Base-by-base conservation (phyloP, 1,139 yeast species). In the Magnusiomyces clavatus region DNA sequence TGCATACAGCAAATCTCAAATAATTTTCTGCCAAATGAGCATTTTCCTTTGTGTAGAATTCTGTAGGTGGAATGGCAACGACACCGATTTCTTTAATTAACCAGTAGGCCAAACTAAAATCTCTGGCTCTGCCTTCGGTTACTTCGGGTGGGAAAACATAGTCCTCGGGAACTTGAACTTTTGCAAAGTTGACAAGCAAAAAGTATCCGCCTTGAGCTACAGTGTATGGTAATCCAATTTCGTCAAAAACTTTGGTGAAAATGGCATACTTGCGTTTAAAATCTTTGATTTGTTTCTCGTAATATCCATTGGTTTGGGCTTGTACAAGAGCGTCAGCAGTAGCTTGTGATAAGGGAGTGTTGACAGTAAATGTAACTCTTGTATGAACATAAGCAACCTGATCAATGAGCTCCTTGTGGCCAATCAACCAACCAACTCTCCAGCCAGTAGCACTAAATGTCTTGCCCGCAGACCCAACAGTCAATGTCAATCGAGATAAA, bases 381-480 rank as follows among this genome's bases (percentile, higher is more conserved):
- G 96, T 88, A 68, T 92, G 96, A 1, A 97, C 98, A 38, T 87
- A 81, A 10, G 89, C 77, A 2, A 83, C 95, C 65, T 86, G 87
- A 59, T 83, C 81, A 62, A 92, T 76, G 60, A 90, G 74, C 29
- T 83, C 84, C n/a, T 86, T 77, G 50, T 86, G 84, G 6, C 97
- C 97, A 57, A 90, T 83, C 41, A 90, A 77, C 92, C 95, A 92
- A 51, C 98, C 98, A 51, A 92, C 80, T 73, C 98, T 82, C 97
- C 97, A 92, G 52, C 98, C 98, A 29, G 98, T 92, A 43, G 96
- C 96, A 29, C 96, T 95, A 72, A 92, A 92, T 0, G 96, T 83
- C 70, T 92, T 92, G 56, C 98, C 98, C 5, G 97, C 98, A 35
- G 96, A 87, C 0, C 97, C 97, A 17, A 92, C 95, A 6, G 97